phyloP scores from a whole-genome alignment of 805 yeast genomes.

The Candida wancherniae region DNA sequence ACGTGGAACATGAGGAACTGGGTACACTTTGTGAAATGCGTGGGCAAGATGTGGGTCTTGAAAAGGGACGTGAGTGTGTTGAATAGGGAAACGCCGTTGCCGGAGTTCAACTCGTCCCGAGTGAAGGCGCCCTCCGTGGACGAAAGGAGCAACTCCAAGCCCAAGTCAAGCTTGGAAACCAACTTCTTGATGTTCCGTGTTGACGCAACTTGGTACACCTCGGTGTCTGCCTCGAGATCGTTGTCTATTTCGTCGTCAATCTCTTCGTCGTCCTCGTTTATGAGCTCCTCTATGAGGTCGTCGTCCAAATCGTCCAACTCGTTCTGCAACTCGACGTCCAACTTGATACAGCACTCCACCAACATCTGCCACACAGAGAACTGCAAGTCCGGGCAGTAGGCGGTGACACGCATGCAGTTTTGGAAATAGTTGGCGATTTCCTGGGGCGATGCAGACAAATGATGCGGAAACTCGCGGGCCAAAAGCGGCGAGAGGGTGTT shows the following conservation, averaged over 20 bases:
- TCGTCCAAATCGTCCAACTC: conserved; percentile 83
- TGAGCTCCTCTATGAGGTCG: conserved; percentile 49
- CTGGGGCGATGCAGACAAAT: conserved; percentile 49
- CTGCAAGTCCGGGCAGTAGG: conserved; percentile 73
- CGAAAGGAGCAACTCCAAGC: conserved; percentile 54
- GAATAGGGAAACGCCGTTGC: conserved; percentile 64
- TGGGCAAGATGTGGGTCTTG: conserved; percentile 79
- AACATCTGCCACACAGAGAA: conserved; percentile 74
- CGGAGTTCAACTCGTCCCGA: conserved; percentile 47
- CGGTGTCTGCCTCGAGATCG: conserved; percentile 27
- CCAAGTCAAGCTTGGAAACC: conserved; percentile 66
- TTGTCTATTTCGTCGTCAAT: conserved; percentile 28
- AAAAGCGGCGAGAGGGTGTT: conserved; percentile 57
- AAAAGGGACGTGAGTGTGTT: conserved; percentile 72
- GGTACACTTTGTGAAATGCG: conserved; percentile 84
- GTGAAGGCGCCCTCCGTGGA: conserved; percentile 48
- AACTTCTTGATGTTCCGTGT: conserved; percentile 48
- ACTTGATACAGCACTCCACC: conserved; percentile 72
- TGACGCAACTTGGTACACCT: conserved; percentile 29
- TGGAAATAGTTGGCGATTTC: conserved; percentile 58
- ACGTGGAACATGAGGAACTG: conserved; percentile 80
- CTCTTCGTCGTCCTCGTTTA: conserved; percentile 45
- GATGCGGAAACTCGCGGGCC: conserved; percentile 71
- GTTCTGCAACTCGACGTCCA: conserved; percentile 90
- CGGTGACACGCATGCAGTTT: conserved; percentile 55